A percentile compares a stretch with the other conserved stretches of the same genome.
Evolutionary conservation across 2,329 filamentous ascomycete species (phyloP).

Genomic region (Venturia aucupariae): DNA sequence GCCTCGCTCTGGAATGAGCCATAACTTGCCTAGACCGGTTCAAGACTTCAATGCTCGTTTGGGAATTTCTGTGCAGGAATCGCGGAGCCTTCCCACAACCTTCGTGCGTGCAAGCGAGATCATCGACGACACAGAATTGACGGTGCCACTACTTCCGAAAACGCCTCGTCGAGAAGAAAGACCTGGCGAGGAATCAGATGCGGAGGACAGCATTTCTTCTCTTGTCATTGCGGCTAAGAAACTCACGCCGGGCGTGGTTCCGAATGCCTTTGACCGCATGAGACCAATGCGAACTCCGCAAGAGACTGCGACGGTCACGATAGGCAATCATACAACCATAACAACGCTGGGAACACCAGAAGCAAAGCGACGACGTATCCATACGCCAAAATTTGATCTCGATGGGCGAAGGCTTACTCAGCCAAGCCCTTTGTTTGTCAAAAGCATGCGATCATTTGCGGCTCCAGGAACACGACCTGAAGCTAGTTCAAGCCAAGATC

Average conservation of each 20-base stretch:
- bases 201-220: conserved; percentile 24
- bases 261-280: conserved; percentile 57
- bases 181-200: conserved; percentile 15
- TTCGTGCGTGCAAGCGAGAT: conserved; percentile 1
- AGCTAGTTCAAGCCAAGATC: conserved; percentile 20
- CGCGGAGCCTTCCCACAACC: neutral
- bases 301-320: conserved; percentile 65
- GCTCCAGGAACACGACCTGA: conserved; percentile 41
- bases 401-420: conserved; percentile 23
- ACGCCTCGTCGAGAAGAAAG: neutral
- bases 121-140: neutral
- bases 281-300: conserved; percentile 51
- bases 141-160: neutral
- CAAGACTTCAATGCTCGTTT: conserved; percentile 34
- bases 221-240: conserved; percentile 23
- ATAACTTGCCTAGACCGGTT: conserved; percentile 16
- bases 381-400: conserved; percentile 27
- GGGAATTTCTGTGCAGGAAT: conserved; percentile 16
- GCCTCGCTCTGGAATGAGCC: conserved; percentile 19
- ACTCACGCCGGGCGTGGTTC: conserved; percentile 38
- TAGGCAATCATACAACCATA: conserved; percentile 58
- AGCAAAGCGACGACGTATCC: conserved; percentile 12
- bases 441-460: conserved; percentile 43
- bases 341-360: conserved; percentile 55
- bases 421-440: conserved; percentile 30